Percentiles rank a stretch among this genome's conserved stretches.
Evolutionary conservation across 139 green algal species (phyloP).

Genomic region (Dunaliella sp.): DNA sequence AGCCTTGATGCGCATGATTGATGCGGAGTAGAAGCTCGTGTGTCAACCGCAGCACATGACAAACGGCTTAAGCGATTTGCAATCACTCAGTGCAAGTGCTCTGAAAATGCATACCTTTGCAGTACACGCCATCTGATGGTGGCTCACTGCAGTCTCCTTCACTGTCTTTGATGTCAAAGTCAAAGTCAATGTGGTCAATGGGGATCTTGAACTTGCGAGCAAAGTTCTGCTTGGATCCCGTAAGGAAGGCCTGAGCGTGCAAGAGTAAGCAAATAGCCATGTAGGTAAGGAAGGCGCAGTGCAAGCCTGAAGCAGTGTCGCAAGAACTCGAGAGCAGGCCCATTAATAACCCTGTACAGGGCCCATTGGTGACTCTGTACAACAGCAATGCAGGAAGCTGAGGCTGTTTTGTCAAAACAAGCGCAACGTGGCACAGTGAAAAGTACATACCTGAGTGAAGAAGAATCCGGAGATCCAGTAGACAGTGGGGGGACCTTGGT

Average conservation of each 20-base stretch:
- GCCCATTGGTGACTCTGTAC: no score
- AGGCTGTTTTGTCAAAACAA: no score
- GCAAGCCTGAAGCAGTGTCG: background rate
- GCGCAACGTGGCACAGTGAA: no score
- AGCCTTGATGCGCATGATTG: no score
- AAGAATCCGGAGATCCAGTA: conserved; percentile 87
- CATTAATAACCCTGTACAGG: no score
- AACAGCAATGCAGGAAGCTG: no score
- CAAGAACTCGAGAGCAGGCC: no score
- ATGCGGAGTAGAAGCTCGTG: background rate
- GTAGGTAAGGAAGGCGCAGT: background rate
- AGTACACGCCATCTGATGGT: conserved; percentile 74
- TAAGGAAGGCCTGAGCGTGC: conserved; percentile 87
- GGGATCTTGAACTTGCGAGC: conserved; percentile 71
- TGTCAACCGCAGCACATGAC: no score
- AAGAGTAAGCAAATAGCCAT: background rate
- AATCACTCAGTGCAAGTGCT: background rate
- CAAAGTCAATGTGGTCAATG: conserved; percentile 82
- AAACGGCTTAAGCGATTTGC: background rate
- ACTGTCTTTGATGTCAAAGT: conserved; percentile 67
- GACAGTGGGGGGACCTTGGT: conserved; percentile 55
- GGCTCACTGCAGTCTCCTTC: conserved; percentile 24
- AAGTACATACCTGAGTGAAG: conserved; percentile 71
- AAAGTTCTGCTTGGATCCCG: conserved; percentile 81
- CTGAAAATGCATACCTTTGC: conserved; percentile 24